These are phyloP conservation scores for Endoconidiophora laricicola DNA, from an alignment of 2,329 filamentous ascomycete genomes.

Conservation along the genomic window DNA sequence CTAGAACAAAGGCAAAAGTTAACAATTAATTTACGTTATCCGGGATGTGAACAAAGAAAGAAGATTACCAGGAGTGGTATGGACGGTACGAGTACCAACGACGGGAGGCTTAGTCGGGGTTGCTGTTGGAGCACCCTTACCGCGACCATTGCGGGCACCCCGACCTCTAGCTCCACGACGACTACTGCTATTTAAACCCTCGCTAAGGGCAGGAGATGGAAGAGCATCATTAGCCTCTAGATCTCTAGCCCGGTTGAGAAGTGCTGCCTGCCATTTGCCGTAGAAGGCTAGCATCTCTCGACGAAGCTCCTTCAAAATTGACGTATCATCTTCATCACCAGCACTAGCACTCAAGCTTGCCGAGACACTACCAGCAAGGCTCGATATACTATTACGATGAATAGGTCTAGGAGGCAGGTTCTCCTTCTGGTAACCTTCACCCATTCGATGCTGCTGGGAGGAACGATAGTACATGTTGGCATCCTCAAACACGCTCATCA, in stretches of 20 bases:
- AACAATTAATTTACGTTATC: not conserved
- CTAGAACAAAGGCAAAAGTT: constrained; percentile 14
- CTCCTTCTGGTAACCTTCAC: constrained; percentile 9
- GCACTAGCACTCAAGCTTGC: constrained; percentile 13
- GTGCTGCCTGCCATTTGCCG: constrained; percentile 59
- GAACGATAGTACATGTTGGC: not conserved
- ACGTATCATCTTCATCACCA: constrained; percentile 20
- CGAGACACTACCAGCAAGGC: constrained; percentile 1
- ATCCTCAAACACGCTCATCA: constrained; percentile 31
- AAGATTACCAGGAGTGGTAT: constrained; percentile 4
- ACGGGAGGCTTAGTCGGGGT: not conserved
- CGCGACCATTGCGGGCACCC: constrained; percentile 12
- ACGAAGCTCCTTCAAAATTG: constrained; percentile 46
- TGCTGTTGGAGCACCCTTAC: constrained; percentile 15
- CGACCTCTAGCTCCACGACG: constrained; percentile 18
- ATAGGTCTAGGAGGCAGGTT: constrained; percentile 7
- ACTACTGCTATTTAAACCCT: constrained; percentile 18
- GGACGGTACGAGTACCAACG: constrained; percentile 6
- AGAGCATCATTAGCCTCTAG: constrained; percentile 21
- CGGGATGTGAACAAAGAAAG: not conserved
- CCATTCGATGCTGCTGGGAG: not conserved
- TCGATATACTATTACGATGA: constrained; percentile 15
- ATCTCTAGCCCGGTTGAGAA: constrained; percentile 55
- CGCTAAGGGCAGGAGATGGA: not conserved
- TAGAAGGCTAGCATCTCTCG: constrained; percentile 55